Base-by-base conservation (phyloP, 2,329 filamentous ascomycete species). In the Mariannaea sp. region DNA sequence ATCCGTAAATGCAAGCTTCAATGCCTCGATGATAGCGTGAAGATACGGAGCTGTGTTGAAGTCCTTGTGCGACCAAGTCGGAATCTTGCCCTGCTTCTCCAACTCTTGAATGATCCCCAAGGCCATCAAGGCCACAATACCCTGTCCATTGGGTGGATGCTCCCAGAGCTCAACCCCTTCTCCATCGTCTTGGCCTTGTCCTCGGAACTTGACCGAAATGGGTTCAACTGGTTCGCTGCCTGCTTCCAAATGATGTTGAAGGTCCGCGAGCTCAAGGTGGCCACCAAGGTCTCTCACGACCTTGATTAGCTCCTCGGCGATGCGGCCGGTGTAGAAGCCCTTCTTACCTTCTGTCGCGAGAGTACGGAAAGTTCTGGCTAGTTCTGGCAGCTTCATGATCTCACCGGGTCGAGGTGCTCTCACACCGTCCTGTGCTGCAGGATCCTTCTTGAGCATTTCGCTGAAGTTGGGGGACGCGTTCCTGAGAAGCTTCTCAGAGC, bases 91-190 rank as follows among this genome's bases (percentile, higher is more conserved):
- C 13, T 80, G 77, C 54, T 85, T 83, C 72, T 96, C 90, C 1
- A 97, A 80, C 68, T 92, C 86, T 70, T 97, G 87, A 42, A 99
- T 78, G 60, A 97, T 96, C 1, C 94, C 94, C 1, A 99, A 78
- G 0, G 94, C 90, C 87, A 97, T 96, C 26, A 97, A 77, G 0
- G 94, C 94, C 2, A 97, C 90, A 59, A 97, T 92, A 2, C 94
- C 94, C 73, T 97, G 94, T 0, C 94, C 92, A 65, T 97, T 97
- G 7, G 94, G 94, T 29, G 93, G 92, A 69, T 97, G 93, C 68
- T 99, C 94, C 93, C 93, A 97, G 1, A 99, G 77, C 67, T 96
- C 86, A 35, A 97, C 81, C 7, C 85, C 85, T 10, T 77, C 71
- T 8, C 85, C 85, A 10, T 77, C 71, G 5, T 60, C 57, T 2